A percentile compares a stretch with the other conserved stretches of the same genome.
Conservation (phyloP, 305 asterid species). For the Ilex paraguariensis region DNA sequence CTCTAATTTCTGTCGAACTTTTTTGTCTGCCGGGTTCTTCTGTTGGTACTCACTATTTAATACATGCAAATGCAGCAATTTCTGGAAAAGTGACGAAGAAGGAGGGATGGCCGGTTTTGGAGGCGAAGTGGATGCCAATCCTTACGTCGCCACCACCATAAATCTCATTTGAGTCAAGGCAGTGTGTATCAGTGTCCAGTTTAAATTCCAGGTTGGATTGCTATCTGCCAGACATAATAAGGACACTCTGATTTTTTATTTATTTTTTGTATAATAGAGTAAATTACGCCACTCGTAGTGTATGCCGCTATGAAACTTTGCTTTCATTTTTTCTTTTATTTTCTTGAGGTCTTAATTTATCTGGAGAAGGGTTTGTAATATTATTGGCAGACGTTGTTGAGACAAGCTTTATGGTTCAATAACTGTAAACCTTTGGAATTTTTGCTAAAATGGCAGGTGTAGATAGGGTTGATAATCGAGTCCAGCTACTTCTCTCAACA, state of each 20-base stretch:
- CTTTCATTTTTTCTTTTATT: no score
- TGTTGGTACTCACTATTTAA: conserved; percentile 11
- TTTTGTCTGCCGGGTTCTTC: not conserved
- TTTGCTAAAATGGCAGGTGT: no score
- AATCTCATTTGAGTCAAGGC: conserved; percentile 57
- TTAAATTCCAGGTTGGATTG: conserved; percentile 16
- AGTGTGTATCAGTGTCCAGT: conserved; percentile 26
- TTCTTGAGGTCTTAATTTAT: no score
- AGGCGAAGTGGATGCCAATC: conserved; percentile 71
- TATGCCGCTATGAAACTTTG: conserved; percentile 15
- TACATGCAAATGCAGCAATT: conserved; percentile 50
- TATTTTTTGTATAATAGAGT: conserved; percentile 34
- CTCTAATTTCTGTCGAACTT: not conserved
- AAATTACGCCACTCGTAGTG: conserved; percentile 26
- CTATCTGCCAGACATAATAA: conserved; percentile 26
- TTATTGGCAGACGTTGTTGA: no score
- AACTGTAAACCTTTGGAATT: no score
- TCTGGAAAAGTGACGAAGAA: conserved; percentile 86
- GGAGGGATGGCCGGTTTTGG: conserved; percentile 64
- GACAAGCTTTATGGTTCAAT: no score
- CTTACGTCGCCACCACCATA: conserved; percentile 86
- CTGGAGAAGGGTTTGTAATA: no score
- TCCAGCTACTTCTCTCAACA: no score
- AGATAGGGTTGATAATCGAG: no score
- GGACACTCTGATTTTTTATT: conserved; percentile 24